phyloP scores from a whole-genome alignment of 306 rosid species.

The Sesbania bispinosa region DNA sequence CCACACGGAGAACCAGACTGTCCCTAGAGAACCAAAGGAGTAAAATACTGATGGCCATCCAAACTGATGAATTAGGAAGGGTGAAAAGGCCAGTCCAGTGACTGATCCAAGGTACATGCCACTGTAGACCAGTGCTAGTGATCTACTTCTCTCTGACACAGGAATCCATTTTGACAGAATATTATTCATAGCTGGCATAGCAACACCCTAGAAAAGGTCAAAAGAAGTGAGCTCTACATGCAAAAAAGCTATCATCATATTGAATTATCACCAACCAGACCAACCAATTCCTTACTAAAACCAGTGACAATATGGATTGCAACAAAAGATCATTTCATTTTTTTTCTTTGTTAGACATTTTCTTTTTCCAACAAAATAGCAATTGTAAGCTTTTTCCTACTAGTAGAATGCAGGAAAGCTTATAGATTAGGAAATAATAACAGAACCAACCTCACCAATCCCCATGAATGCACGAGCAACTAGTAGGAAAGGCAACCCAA shows the following conservation, averaged over 20 bases:
- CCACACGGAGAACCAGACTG: constrained; percentile 83
- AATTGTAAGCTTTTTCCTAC: constrained; percentile 7
- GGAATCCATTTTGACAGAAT: constrained; percentile 97
- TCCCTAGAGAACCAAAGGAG: constrained; percentile 96
- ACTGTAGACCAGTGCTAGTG: constrained; percentile 91
- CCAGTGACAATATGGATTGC: constrained; percentile 4
- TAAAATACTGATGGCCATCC: constrained; percentile 99
- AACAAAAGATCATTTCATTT: constrained; percentile 9
- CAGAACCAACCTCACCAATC: constrained; percentile 79
- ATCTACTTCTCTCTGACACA: constrained; percentile 94
- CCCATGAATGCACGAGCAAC: constrained; percentile 97
- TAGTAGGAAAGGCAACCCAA: constrained; percentile 87
- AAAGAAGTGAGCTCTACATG: constrained; percentile 25
- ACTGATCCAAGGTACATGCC: constrained; percentile 99
- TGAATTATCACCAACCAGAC: neutral
- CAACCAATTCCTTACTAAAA: constrained; percentile 20
- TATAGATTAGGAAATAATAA: neutral
- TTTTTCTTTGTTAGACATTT: neutral
- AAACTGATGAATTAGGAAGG: constrained; percentile 75
- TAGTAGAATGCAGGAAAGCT: constrained; percentile 3
- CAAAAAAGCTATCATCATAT: neutral
- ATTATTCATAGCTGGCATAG: constrained; percentile 99
- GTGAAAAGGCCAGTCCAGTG: constrained; percentile 96
- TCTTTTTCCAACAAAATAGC: neutral
- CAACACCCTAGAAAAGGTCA: constrained; percentile 71